These are phyloP conservation scores for Monosporascus sp. DNA, from an alignment of 2,329 filamentous ascomycete species.

Conservation along the genomic window DNA sequence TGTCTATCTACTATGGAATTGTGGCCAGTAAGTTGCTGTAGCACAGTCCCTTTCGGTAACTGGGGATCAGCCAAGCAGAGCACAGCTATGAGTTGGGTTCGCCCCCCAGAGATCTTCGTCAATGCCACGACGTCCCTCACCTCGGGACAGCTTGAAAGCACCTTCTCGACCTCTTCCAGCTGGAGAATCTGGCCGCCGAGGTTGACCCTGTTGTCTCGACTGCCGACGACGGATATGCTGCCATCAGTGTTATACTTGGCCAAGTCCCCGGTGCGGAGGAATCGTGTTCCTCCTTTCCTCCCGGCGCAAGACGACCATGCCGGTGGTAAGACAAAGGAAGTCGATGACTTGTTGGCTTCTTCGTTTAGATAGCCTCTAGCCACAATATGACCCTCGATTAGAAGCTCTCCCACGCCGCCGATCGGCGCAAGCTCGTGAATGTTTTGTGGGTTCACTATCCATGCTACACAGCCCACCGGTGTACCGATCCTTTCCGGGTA, in stretches of 20 bases:
- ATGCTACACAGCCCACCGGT: not conserved
- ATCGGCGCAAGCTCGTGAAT: not conserved
- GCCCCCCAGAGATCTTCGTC: not conserved
- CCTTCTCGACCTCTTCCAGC: not conserved
- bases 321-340: not conserved
- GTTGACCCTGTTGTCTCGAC: not conserved
- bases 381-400: not conserved
- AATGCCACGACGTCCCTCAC: not conserved
- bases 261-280: conserved; percentile 1
- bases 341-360: not conserved
- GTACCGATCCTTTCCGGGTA: not conserved
- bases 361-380: not conserved
- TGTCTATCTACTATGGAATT: not conserved
- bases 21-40: not conserved
- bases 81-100: not conserved
- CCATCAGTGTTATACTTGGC: not conserved
- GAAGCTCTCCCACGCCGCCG: not conserved
- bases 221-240: not conserved
- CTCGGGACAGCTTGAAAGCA: not conserved
- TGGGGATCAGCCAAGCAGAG: not conserved
- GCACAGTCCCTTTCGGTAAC: not conserved
- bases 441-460: not conserved
- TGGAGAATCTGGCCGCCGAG: not conserved
- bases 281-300: not conserved
- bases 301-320: not conserved